Percentiles rank a stretch among this genome's conserved stretches.
Evolutionary conservation across 495 filamentous ascomycete genomes (phyloP).

Genomic region (Trichocladium antarcticum): DNA sequence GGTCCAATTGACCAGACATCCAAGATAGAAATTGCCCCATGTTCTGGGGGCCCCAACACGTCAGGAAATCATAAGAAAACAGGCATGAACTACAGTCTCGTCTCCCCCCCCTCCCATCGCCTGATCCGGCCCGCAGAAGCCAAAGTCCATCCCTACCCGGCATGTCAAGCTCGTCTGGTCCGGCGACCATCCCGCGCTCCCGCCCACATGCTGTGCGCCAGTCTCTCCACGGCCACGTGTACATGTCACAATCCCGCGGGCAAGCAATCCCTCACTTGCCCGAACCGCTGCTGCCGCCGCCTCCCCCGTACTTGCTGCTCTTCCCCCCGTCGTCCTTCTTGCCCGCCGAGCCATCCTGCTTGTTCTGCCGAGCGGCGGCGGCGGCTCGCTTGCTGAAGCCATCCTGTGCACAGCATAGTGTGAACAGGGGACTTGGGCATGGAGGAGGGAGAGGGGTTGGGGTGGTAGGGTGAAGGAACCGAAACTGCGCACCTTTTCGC

Average conservation of each 20-base stretch:
- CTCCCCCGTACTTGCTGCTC: slow-evolving; percentile 6
- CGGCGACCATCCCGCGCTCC: neutral
- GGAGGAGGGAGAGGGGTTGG: neutral
- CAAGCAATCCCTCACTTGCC: too few relatives aligned
- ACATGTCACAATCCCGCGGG: too few relatives aligned
- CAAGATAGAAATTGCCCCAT: too few relatives aligned
- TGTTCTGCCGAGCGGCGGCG: slow-evolving; percentile 32
- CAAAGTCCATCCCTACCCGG: too few relatives aligned
- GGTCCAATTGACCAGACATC: too few relatives aligned
- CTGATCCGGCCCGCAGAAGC: too few relatives aligned
- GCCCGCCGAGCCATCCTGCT: slow-evolving; percentile 8
- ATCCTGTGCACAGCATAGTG: slow-evolving; percentile 22
- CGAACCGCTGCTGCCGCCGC: neutral
- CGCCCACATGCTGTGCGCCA: too few relatives aligned
- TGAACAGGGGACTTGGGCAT: neutral
- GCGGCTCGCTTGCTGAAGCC: slow-evolving; percentile 34
- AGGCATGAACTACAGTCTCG: too few relatives aligned
- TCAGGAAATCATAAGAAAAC: too few relatives aligned
- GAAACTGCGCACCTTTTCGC: slow-evolving; percentile 22
- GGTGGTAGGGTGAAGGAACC: neutral
- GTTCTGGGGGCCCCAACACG: too few relatives aligned
- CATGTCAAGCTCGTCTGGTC: neutral
- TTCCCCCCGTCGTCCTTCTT: slow-evolving; percentile 7
- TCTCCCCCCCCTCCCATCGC: too few relatives aligned
- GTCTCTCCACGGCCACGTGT: neutral